These are phyloP conservation scores for Globisporangium cystogenes DNA, from an alignment of 352 stramenopile species.

Conservation along the genomic window DNA sequence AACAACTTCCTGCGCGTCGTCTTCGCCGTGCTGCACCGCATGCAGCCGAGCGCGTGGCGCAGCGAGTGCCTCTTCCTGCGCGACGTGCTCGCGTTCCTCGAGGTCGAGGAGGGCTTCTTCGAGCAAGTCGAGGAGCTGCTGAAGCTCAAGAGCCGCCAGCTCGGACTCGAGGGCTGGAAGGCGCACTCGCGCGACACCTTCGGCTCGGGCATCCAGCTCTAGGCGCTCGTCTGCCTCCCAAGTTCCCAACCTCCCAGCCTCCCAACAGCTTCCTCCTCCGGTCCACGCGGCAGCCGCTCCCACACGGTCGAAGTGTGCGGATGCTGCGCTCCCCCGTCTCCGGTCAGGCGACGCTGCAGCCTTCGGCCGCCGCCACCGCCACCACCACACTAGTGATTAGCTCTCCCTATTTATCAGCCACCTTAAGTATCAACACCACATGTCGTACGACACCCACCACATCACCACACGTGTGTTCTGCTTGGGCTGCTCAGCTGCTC, in stretches of 20 bases:
- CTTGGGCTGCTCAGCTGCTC: background rate
- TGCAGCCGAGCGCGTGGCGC: constrained; percentile 60
- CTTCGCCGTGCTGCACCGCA: constrained; percentile 74
- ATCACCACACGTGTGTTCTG: too few species aligned
- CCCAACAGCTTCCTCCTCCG: background rate
- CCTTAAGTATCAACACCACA: too few species aligned
- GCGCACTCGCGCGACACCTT: constrained; percentile 67
- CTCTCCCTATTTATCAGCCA: background rate
- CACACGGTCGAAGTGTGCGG: constrained; percentile 2
- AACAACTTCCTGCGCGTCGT: constrained; percentile 81
- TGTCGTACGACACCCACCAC: too few species aligned
- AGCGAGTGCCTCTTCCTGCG: constrained; percentile 74
- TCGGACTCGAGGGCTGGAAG: constrained; percentile 79
- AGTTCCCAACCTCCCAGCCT: background rate
- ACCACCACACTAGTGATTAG: background rate
- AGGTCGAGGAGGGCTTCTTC: constrained; percentile 70
- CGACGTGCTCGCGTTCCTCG: constrained; percentile 74
- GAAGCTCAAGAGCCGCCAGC: constrained; percentile 52
- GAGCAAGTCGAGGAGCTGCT: constrained; percentile 64
- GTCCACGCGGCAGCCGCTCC: background rate
- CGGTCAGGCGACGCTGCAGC: too few species aligned
- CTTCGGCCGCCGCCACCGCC: too few species aligned
- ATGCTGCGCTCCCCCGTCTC: background rate
- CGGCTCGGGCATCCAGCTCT: constrained; percentile 65
- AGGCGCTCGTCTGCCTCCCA: background rate